These are phyloP conservation scores for Hibiscus mutabilis DNA, from an alignment of 345 rosid genomes.

Conservation along the genomic window DNA sequence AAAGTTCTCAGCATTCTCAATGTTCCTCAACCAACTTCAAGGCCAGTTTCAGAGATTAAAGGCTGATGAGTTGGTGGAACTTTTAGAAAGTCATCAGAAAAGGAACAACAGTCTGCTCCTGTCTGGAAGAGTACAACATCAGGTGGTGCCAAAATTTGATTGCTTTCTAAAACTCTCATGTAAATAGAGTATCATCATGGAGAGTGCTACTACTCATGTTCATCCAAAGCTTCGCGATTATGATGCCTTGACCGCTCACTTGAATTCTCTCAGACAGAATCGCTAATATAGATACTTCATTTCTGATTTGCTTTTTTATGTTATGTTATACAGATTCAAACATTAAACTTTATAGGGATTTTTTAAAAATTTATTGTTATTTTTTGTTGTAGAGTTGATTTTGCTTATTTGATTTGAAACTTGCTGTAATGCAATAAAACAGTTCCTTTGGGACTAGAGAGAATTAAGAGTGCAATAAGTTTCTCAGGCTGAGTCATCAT, in stretches of 20 bases:
- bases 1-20: slow-evolving; percentile 7
- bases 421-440: slow-evolving; percentile 4
- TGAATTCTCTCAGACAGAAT: slow-evolving; percentile 44
- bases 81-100: slow-evolving; percentile 22
- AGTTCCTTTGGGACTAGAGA: not conserved
- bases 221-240: slow-evolving; percentile 95
- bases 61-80: slow-evolving; percentile 14
- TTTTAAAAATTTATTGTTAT: too few species aligned
- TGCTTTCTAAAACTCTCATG: too few species aligned
- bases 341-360: too few species aligned
- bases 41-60: slow-evolving; percentile 16
- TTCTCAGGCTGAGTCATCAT: too few species aligned
- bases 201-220: slow-evolving; percentile 54
- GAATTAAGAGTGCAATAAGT: not conserved
- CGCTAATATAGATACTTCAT: slow-evolving; percentile 17
- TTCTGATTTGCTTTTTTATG: not conserved
- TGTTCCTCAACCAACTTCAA: slow-evolving; percentile 23
- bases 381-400: too few species aligned
- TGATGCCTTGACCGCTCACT: slow-evolving; percentile 51
- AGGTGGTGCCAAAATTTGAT: slow-evolving; percentile 22
- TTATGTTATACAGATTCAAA: too few species aligned
- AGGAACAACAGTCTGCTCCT: slow-evolving; percentile 24
- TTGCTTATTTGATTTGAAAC: not conserved
- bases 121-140: slow-evolving; percentile 25
- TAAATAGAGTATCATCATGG: slow-evolving; percentile 26